Base-by-base conservation (phyloP, 306 rosid species). In the Citrullus amarus region DNA sequence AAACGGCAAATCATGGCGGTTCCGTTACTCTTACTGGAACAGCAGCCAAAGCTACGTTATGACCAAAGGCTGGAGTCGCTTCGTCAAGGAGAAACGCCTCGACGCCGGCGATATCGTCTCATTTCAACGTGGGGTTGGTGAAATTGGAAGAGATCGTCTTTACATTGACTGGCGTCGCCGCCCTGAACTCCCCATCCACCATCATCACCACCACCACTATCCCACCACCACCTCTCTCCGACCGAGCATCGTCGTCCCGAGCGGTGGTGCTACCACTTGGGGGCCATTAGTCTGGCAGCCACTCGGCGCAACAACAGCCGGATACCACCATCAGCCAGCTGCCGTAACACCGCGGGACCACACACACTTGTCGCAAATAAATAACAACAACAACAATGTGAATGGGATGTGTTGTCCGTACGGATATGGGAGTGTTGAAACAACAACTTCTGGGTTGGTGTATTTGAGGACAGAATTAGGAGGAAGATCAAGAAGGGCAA, bases 51-150 rank as follows among this genome's bases (percentile, higher is more conserved):
- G 98, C 86, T 94, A 94, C 80, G 98, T 94, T 54, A 94, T 94
- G 98, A 94, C 98, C 10, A 94, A 94, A 66, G 98, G 98, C 0
- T 94, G 98, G 98, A 92, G 97, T 76, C 90, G 98, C 2, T 94
- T 94, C 15, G 98, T 94, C 0, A 92, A 94, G 51, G 98, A 94
- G 83, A 94, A 94, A 79, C 88, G 89, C 81, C 96, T 94, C 13
- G 96, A 90, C 30, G 96, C 98, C 4, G 97, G 98, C 0, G 98
- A 94, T 83, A 83, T 88, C 36, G 98, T 94, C 1, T 94, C 98
- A 0, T 94, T 94, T 74, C 91, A 89, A 79, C 92, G 98, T 0
- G 98, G 97, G 0, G 86, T 88, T 7, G 89, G 91, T 0, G 93
- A 90, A n/a, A 59, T 75, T 4, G 82, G 77, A 6, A 84, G 89